phyloP scores from a whole-genome alignment of 1,284 basidiomycete species.

The Coniferiporia sulphurascens region DNA sequence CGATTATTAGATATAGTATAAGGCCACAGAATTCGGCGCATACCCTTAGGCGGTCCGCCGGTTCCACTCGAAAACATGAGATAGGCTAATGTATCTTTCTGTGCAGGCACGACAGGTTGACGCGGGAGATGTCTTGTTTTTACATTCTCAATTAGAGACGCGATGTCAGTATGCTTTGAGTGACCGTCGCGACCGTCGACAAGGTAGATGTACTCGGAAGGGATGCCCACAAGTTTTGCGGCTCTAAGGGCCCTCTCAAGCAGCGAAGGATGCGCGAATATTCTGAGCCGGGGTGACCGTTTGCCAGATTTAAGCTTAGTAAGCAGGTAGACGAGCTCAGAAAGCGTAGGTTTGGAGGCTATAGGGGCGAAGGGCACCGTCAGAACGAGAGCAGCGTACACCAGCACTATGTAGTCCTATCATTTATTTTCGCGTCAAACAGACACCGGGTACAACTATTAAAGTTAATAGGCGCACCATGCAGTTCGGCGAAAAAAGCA shows the following conservation, averaged over 20 bases:
- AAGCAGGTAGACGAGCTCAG: slow-evolving; percentile 58
- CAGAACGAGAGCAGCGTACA: slow-evolving; percentile 51
- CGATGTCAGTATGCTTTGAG: slow-evolving; percentile 39
- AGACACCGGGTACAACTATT: not conserved
- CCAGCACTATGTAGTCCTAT: slow-evolving; percentile 58
- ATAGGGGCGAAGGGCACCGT: slow-evolving; percentile 60
- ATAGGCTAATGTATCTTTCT: slow-evolving; percentile 59
- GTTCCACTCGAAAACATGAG: slow-evolving; percentile 76
- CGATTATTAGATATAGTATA: not conserved
- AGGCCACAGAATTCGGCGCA: not conserved
- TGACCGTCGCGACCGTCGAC: slow-evolving; percentile 36
- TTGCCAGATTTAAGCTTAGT: slow-evolving; percentile 46
- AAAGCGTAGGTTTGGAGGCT: slow-evolving; percentile 59
- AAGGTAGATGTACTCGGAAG: slow-evolving; percentile 48
- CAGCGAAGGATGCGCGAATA: slow-evolving; percentile 57
- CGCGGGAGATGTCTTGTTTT: slow-evolving; percentile 35
- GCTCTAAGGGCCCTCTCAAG: slow-evolving; percentile 46
- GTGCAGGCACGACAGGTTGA: slow-evolving; percentile 42
- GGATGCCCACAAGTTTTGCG: slow-evolving; percentile 46
- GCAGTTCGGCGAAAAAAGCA: slow-evolving; percentile 64
- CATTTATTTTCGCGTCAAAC: not conserved
- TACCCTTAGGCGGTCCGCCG: slow-evolving; percentile 72
- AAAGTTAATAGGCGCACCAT: slow-evolving; percentile 48
- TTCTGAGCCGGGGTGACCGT: slow-evolving; percentile 22
- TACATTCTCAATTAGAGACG: slow-evolving; percentile 40